Base-by-base conservation (phyloP, 2,329 filamentous ascomycete species). In the Arthrobotrys pseudoclavata region DNA sequence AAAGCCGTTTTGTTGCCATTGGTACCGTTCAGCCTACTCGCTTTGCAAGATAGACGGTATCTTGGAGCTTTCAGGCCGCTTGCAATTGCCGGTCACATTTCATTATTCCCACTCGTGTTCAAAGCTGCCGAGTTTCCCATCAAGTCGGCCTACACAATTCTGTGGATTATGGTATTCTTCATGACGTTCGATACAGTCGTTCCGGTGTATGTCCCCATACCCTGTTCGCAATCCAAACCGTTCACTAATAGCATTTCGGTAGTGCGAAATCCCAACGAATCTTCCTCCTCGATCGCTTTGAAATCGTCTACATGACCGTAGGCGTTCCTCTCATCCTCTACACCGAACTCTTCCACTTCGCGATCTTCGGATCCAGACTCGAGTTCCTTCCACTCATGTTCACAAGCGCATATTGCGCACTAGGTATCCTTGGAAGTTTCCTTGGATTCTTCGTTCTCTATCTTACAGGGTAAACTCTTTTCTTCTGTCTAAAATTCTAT, bases 361-460 rank as follows among this genome's bases (percentile, higher is more conserved):
- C 95, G n/a, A 85, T 96, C 3, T 97, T 97, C 85, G 94, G 94
- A 0, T 88, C 89, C 82, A 89, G 86, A 79, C 93, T 92, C 81
- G 93, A 97, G 84, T 99, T 98, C 84, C 84, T 99, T 68, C 96
- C 96, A 26, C 86, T 98, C 81, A 98, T 99, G 95, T 96, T 98
- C 83, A 97, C 91, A 80, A 98, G 95, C 86, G 92, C 92, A 12
- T 99, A 98, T 84, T 93, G 92, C 37, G 96, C 96, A 3, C 86
- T 98, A 72, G 96, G 96, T n/a, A 94, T 98, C 0, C 90, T 97
- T 18, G 94, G 93, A 2, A 98, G 96, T 84, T 98, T 95, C 95
- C 82, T 97, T 47, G 94, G 96, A 9, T 97, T 97, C 83, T 89
- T 94, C 85, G 92, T 97, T 34, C 94, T 98, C 62, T 98, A 95